Percentiles rank a stretch among this genome's conserved stretches.
phyloP scores from a whole-genome alignment of 1,284 basidiomycete genomes.

The Trichosporon sp. region DNA sequence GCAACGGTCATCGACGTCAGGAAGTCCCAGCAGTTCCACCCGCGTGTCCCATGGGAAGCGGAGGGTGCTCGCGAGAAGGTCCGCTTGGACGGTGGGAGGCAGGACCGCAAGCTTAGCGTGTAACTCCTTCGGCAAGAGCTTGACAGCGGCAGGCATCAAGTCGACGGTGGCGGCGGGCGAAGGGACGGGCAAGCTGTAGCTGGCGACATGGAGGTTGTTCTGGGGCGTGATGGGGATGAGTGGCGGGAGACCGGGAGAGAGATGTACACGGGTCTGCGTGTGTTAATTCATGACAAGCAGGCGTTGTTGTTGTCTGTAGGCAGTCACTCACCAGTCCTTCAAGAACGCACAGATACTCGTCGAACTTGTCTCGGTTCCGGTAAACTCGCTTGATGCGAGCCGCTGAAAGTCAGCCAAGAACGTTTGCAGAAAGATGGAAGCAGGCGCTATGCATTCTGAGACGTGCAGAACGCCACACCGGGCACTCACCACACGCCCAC shows the following conservation, averaged over 20 bases:
- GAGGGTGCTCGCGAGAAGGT: slow-evolving; percentile 39
- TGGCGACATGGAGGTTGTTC: slow-evolving; percentile 29
- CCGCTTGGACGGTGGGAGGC: slow-evolving; percentile 34
- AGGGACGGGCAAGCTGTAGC: slow-evolving; percentile 39
- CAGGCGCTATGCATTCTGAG: neutral
- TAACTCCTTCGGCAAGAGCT: slow-evolving; percentile 35
- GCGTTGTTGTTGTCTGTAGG: no score
- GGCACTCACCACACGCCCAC: slow-evolving; percentile 42
- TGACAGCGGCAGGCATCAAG: slow-evolving; percentile 31
- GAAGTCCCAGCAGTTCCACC: slow-evolving; percentile 36
- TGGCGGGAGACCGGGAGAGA: slow-evolving; percentile 41
- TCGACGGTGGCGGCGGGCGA: slow-evolving; percentile 19
- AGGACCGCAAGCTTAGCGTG: slow-evolving; percentile 33
- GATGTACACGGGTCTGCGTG: slow-evolving; percentile 32
- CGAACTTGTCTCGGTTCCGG: slow-evolving; percentile 22
- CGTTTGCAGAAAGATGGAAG: neutral
- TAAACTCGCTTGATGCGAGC: slow-evolving; percentile 39
- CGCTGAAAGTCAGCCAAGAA: slow-evolving; percentile 21
- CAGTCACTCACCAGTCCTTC: slow-evolving; percentile 37
- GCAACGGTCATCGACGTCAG: slow-evolving; percentile 31
- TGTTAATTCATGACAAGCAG: neutral
- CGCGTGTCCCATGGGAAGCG: slow-evolving; percentile 36
- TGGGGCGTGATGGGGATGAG: slow-evolving; percentile 41
- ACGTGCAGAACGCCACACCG: neutral
- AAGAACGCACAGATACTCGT: slow-evolving; percentile 27